Evolutionary conservation across 768 basidiomycete genomes (phyloP).

Genomic region (Atractiella rhizophila): DNA sequence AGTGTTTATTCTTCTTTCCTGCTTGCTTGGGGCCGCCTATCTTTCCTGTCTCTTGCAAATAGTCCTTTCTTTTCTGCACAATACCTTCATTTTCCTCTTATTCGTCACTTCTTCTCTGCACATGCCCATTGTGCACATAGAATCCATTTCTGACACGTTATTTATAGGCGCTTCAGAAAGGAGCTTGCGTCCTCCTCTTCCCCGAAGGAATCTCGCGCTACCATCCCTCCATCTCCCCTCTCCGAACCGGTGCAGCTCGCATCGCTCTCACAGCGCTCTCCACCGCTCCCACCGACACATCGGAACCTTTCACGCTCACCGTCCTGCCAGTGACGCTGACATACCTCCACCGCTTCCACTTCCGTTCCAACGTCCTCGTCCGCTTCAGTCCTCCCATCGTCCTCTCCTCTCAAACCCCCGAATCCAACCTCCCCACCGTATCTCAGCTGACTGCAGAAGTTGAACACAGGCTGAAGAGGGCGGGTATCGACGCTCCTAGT

Average conservation of each 20-base stretch:
- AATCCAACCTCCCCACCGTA: constrained; percentile 34
- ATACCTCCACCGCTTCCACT: constrained; percentile 54
- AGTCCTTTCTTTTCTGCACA: no score
- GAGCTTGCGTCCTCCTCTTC: constrained; percentile 8
- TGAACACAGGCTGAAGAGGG: constrained; percentile 42
- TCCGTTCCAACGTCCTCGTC: constrained; percentile 64
- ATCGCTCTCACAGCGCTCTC: constrained; percentile 46
- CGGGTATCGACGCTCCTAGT: constrained; percentile 59
- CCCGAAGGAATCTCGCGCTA: constrained; percentile 50
- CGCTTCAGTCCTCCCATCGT: constrained; percentile 24
- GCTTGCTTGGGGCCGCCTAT: no score
- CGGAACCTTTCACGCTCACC: constrained; percentile 3
- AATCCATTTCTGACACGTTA: no score
- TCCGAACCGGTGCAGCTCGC: constrained; percentile 69
- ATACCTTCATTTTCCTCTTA: no score
- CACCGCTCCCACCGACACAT: constrained; percentile 28
- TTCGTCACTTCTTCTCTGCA: no score
- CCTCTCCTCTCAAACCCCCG: constrained; percentile 8
- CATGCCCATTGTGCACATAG: no score
- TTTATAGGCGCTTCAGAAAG: constrained; percentile 2
- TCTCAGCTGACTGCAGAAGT: constrained; percentile 37
- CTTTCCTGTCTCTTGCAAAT: no score
- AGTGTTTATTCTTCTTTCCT: no score
- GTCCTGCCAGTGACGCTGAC: constrained; percentile 7
- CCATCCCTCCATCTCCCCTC: constrained; percentile 59